A percentile compares a stretch with the other conserved stretches of the same genome.
Conservation (phyloP, 2,329 filamentous ascomycete species). For the Calonectria montana region DNA sequence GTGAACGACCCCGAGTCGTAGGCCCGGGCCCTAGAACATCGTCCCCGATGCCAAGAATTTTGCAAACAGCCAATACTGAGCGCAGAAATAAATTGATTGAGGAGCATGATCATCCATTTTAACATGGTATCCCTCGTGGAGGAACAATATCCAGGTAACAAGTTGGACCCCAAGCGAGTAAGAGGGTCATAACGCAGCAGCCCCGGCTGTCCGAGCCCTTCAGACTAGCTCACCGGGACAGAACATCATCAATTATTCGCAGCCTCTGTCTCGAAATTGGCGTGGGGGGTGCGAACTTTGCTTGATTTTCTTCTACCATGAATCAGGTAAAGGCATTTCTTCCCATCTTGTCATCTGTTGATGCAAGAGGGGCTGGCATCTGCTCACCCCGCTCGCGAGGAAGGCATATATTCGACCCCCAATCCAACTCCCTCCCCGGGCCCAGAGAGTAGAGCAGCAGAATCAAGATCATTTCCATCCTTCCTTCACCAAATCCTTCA, state of each 20-base stretch:
- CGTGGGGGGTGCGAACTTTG: background rate
- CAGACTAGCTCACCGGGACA: background rate
- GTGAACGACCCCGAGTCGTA: background rate
- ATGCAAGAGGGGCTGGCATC: background rate
- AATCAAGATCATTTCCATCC: background rate
- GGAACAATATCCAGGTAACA: background rate
- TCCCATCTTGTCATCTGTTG: conserved; percentile 3
- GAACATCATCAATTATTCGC: background rate
- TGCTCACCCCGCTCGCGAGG: background rate
- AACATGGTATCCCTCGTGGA: conserved; percentile 3
- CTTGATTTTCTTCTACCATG: background rate
- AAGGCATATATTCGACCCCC: conserved; percentile 3
- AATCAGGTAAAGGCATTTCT: background rate
- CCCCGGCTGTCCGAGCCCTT: conserved; percentile 2
- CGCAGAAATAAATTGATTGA: background rate
- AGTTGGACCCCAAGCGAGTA: background rate
- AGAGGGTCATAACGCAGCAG: conserved; percentile 6
- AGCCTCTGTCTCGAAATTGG: background rate
- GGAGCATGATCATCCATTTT: conserved; percentile 1
- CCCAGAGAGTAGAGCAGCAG: background rate
- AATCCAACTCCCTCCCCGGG: background rate
- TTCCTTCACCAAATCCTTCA: background rate
- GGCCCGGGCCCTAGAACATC: conserved; percentile 2
- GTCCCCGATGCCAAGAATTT: background rate
- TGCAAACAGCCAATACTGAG: background rate